These are phyloP conservation scores for Debaryomyces robertsiae DNA, from an alignment of 1,139 yeast species.

Conservation along the genomic window DNA sequence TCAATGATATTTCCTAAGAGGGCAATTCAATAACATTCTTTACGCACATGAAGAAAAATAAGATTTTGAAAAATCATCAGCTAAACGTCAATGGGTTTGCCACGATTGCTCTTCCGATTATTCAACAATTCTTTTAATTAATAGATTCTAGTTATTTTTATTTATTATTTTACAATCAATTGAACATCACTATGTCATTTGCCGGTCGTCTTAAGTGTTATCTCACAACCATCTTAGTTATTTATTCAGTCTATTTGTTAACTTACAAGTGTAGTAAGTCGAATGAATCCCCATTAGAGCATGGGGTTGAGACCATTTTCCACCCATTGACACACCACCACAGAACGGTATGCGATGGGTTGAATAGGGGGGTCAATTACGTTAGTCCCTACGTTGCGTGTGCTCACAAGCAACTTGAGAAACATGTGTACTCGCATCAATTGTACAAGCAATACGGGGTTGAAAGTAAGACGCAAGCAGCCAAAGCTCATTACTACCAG, in stretches of 20 bases:
- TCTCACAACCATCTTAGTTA: conserved; percentile 30
- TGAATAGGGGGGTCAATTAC: conserved; percentile 32
- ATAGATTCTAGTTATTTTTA: not conserved
- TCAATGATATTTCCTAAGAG: conserved; percentile 11
- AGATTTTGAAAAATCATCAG: conserved; percentile 4
- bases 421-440: conserved; percentile 36
- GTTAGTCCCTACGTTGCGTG: conserved; percentile 36
- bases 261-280: conserved; percentile 45
- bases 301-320: conserved; percentile 30
- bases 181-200: conserved; percentile 13
- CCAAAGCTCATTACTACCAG: conserved; percentile 18
- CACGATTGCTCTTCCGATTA: conserved; percentile 14
- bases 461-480: conserved; percentile 11
- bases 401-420: conserved; percentile 36
- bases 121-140: conserved; percentile 4
- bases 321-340: conserved; percentile 45
- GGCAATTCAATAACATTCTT: conserved; percentile 14
- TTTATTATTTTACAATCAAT: conserved; percentile 3
- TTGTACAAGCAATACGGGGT: conserved; percentile 38
- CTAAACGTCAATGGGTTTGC: conserved; percentile 9
- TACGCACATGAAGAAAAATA: conserved; percentile 12
- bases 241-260: conserved; percentile 42
- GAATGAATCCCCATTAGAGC: conserved; percentile 34
- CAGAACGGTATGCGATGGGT: conserved; percentile 37
- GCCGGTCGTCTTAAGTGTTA: conserved; percentile 26